These are phyloP conservation scores for Claviceps fusiformis DNA, from an alignment of 2,329 filamentous ascomycete species.

Conservation along the genomic window DNA sequence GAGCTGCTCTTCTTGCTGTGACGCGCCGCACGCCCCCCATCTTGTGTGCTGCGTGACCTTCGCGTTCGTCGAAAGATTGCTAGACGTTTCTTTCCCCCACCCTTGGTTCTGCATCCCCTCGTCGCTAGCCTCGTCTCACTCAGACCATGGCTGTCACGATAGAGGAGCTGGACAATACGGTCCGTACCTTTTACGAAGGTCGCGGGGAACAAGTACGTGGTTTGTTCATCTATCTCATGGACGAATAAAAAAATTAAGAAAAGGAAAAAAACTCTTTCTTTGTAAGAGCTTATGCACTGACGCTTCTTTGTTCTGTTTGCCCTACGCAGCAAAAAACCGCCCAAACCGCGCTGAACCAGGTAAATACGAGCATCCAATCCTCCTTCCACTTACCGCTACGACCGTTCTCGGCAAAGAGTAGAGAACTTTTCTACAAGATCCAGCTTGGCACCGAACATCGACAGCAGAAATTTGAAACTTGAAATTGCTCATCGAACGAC, in stretches of 20 bases:
- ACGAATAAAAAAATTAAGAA: background rate
- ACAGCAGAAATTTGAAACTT: background rate
- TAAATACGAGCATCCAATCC: constrained; percentile 23
- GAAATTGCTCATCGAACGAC: background rate
- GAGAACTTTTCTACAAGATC: background rate
- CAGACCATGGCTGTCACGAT: constrained; percentile 56
- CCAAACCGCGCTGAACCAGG: constrained; percentile 84
- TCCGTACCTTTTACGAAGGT: constrained; percentile 95
- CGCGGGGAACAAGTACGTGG: constrained; percentile 74
- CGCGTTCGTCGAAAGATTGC: constrained; percentile 8
- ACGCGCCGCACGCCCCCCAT: constrained; percentile 12
- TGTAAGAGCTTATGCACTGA: constrained; percentile 17
- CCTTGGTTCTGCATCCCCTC: constrained; percentile 18
- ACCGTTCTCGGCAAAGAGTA: background rate
- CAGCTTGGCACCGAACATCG: background rate
- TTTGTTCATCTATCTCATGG: background rate
- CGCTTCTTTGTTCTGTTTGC: constrained; percentile 19
- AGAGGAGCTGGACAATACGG: constrained; percentile 89
- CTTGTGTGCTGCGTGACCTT: constrained; percentile 14
- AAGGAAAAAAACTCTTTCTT: background rate
- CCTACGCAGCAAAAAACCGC: constrained; percentile 78
- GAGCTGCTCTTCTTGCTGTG: constrained; percentile 4
- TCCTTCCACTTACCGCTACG: background rate
- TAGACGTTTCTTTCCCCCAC: constrained; percentile 13
- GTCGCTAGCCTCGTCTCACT: constrained; percentile 13